phyloP scores from a whole-genome alignment of 768 basidiomycete species.

The Leccinum obscurum region DNA sequence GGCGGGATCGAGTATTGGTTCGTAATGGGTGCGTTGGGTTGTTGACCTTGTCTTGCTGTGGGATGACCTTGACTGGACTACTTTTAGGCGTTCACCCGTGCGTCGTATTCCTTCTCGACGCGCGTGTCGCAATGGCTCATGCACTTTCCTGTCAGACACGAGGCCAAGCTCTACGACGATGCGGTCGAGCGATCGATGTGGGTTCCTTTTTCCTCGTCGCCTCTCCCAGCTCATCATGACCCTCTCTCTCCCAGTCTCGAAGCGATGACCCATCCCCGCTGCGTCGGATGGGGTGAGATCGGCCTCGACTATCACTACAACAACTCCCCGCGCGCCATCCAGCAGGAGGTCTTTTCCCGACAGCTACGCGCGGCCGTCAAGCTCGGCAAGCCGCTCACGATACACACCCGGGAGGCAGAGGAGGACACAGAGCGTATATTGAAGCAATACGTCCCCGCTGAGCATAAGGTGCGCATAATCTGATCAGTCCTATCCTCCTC shows the following conservation, averaged over 20 bases:
- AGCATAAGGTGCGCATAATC: slow-evolving; percentile 53
- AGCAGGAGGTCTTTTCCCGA: slow-evolving; percentile 62
- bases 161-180: slow-evolving; percentile 68
- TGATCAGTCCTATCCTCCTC: not conserved
- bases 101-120: slow-evolving; percentile 33
- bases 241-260: slow-evolving; percentile 47
- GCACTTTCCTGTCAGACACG: slow-evolving; percentile 48
- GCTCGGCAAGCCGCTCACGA: slow-evolving; percentile 76
- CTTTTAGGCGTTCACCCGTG: slow-evolving; percentile 61
- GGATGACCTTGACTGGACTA: not conserved
- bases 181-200: slow-evolving; percentile 69
- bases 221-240: not conserved
- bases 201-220: slow-evolving; percentile 21
- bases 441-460: slow-evolving; percentile 70
- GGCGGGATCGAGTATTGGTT: slow-evolving; percentile 78
- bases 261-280: slow-evolving; percentile 77
- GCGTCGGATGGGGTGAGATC: slow-evolving; percentile 89
- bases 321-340: slow-evolving; percentile 67
- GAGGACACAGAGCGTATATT: slow-evolving; percentile 78
- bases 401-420: slow-evolving; percentile 86
- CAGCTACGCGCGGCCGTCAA: slow-evolving; percentile 70
- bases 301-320: slow-evolving; percentile 87
- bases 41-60: not conserved
- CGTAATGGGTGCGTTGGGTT: slow-evolving; percentile 59
- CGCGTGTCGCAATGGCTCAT: not conserved